Percentiles rank a stretch among this genome's conserved stretches.
Evolutionary conservation across 1,284 basidiomycete species (phyloP).

Genomic region (Athelia sp.): DNA sequence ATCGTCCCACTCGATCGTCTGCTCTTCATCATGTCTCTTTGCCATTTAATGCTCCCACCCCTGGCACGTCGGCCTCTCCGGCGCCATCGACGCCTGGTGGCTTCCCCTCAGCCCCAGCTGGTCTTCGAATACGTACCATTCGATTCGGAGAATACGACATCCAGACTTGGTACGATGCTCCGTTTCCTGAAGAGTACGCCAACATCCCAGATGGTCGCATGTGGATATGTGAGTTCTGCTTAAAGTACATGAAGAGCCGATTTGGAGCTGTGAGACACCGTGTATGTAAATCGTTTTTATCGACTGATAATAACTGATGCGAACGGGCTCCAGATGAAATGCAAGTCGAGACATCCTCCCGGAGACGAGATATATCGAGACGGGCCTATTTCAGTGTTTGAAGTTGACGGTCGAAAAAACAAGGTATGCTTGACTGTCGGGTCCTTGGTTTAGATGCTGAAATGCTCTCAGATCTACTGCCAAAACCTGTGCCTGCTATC

Average conservation of each 20-base stretch:
- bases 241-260: conserved; percentile 82
- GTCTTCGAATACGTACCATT: too few relatives aligned
- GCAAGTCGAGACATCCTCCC: conserved; percentile 91
- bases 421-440: too few relatives aligned
- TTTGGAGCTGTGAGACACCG: conserved; percentile 91
- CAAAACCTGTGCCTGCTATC: conserved; percentile 94
- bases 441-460: too few relatives aligned
- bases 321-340: too few relatives aligned
- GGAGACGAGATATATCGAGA: conserved; percentile 99
- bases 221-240: conserved; percentile 98
- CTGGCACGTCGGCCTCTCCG: conserved; percentile 87
- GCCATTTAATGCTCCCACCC: conserved; percentile 12
- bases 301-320: too few relatives aligned
- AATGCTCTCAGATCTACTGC: conserved; percentile 95
- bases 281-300: too few relatives aligned
- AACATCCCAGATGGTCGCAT: conserved; percentile 91
- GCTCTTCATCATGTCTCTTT: conserved; percentile 29
- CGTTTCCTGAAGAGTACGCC: conserved; percentile 97
- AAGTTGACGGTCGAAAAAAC: conserved; percentile 99
- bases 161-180: conserved; percentile 99
- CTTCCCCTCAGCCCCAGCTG: conserved; percentile 94
- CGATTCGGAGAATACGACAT: conserved; percentile 96
- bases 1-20: conserved; percentile 59
- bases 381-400: conserved; percentile 96
- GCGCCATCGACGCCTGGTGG: conserved; percentile 98